Conservation (phyloP, 257 asterid genomes). For the Mitragyna speciosa region DNA sequence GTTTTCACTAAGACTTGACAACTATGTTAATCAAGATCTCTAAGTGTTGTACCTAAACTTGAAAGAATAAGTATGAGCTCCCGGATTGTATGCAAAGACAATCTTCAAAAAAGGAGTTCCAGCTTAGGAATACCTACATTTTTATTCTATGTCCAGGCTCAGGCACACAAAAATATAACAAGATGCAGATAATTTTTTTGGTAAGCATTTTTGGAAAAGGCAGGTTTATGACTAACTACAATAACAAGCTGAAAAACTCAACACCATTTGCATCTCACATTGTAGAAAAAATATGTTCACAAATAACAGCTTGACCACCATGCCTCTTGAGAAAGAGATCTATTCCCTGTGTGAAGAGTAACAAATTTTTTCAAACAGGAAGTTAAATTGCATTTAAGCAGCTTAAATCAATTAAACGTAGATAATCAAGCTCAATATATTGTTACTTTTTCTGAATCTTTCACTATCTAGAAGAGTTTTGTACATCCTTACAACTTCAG, state of each 20-base stretch:
- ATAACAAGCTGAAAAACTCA: constrained; percentile 77
- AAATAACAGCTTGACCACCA: constrained; percentile 85
- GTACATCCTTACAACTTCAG: constrained; percentile 93
- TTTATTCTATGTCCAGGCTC: constrained; percentile 13
- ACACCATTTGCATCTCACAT: constrained; percentile 97
- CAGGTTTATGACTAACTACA: constrained; percentile 50
- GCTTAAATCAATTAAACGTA: not conserved
- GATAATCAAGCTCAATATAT: not conserved
- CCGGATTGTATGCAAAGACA: constrained; percentile 52
- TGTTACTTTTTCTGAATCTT: constrained; percentile 76
- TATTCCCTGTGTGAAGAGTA: constrained; percentile 56
- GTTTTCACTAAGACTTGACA: not conserved
- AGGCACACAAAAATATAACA: not conserved
- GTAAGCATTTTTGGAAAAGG: constrained; percentile 14
- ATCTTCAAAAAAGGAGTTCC: constrained; percentile 88
- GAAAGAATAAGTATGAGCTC: constrained; percentile 63
- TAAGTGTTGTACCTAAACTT: constrained; percentile 64
- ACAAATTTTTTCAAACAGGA: not conserved
- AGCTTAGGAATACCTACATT: constrained; percentile 95
- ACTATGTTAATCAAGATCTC: not conserved
- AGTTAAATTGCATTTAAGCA: not conserved
- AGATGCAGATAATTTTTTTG: not conserved
- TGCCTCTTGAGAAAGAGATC: constrained; percentile 77
- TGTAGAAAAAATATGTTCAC: constrained; percentile 88
- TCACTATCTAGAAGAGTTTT: constrained; percentile 68